These are phyloP conservation scores for Pulchroboletus neoregius DNA, from an alignment of 1,284 basidiomycete genomes.

Conservation along the genomic window DNA sequence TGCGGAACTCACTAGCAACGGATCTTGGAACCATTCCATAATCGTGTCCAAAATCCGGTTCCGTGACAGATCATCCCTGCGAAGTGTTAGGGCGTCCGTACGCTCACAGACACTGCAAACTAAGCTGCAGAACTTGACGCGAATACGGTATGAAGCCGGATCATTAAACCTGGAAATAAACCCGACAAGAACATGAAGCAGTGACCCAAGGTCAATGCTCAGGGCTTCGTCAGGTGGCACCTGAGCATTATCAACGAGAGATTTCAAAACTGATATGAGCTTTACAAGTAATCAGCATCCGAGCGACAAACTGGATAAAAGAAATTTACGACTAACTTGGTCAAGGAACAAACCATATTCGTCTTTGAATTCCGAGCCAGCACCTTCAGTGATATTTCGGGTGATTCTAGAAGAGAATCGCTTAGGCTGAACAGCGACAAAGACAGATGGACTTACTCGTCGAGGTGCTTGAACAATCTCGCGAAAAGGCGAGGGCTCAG, in stretches of 20 bases:
- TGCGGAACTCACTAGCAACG: constrained; percentile 40
- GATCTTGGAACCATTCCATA: constrained; percentile 69
- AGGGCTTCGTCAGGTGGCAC: constrained; percentile 56
- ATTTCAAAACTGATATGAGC: constrained; percentile 72
- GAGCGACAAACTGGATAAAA: constrained; percentile 5
- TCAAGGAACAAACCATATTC: constrained; percentile 68
- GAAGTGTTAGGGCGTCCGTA: constrained; percentile 56
- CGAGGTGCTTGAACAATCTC: constrained; percentile 65
- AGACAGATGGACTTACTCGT: constrained; percentile 51
- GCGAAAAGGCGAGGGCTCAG: constrained; percentile 67
- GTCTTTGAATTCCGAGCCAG: constrained; percentile 48
- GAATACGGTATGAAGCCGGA: constrained; percentile 55
- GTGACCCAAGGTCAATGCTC: constrained; percentile 67
- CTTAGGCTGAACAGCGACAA: background rate
- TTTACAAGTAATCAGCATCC: constrained; percentile 29
- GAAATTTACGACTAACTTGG: constrained; percentile 47
- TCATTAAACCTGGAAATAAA: constrained; percentile 66
- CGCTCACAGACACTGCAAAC: constrained; percentile 67
- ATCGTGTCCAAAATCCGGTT: constrained; percentile 72
- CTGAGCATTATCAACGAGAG: constrained; percentile 72
- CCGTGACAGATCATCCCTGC: constrained; percentile 64
- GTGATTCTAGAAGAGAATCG: constrained; percentile 39
- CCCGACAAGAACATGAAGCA: constrained; percentile 58
- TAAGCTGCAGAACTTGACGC: constrained; percentile 73
- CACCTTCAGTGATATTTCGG: constrained; percentile 41